Percentiles rank a stretch among this genome's conserved stretches.
phyloP scores from a whole-genome alignment of 345 rosid species.

The Salix koriyanagi region DNA sequence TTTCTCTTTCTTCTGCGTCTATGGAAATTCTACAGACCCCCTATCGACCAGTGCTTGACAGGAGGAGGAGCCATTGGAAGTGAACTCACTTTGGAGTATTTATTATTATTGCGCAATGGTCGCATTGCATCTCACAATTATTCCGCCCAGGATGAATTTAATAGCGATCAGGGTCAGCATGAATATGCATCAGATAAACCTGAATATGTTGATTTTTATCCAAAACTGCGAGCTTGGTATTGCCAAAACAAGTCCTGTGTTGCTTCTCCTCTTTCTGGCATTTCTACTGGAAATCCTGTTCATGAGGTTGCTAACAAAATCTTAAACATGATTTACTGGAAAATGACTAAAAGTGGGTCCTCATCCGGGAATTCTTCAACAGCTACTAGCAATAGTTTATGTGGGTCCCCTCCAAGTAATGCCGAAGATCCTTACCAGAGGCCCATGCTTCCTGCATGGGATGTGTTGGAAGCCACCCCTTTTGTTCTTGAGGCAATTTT shows the following conservation, averaged over 20 bases:
- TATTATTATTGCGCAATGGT: slow-evolving; percentile 46
- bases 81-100: slow-evolving; percentile 55
- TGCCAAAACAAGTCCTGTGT: slow-evolving; percentile 58
- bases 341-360: slow-evolving; percentile 37
- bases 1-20: slow-evolving; percentile 70
- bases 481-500: slow-evolving; percentile 57
- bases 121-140: slow-evolving; percentile 28
- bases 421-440: slow-evolving; percentile 47
- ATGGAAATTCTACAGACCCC: slow-evolving; percentile 68
- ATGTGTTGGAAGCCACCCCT: slow-evolving; percentile 61
- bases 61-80: slow-evolving; percentile 38
- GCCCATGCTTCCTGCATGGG: slow-evolving; percentile 66
- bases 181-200: slow-evolving; percentile 32
- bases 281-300: slow-evolving; percentile 47
- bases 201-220: slow-evolving; percentile 45
- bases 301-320: slow-evolving; percentile 54
- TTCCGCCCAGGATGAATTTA: slow-evolving; percentile 25
- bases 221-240: slow-evolving; percentile 63
- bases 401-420: slow-evolving; percentile 35
- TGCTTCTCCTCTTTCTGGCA: slow-evolving; percentile 54
- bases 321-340: slow-evolving; percentile 52
- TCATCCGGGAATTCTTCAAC: slow-evolving; percentile 40
- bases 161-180: slow-evolving; percentile 16
- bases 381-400: slow-evolving; percentile 24
- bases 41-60: slow-evolving; percentile 35